Percentiles rank a stretch among this genome's conserved stretches.
These are phyloP conservation scores for Hypoxylon sp. DNA, from an alignment of 2,329 filamentous ascomycete species.

Conservation along the genomic window DNA sequence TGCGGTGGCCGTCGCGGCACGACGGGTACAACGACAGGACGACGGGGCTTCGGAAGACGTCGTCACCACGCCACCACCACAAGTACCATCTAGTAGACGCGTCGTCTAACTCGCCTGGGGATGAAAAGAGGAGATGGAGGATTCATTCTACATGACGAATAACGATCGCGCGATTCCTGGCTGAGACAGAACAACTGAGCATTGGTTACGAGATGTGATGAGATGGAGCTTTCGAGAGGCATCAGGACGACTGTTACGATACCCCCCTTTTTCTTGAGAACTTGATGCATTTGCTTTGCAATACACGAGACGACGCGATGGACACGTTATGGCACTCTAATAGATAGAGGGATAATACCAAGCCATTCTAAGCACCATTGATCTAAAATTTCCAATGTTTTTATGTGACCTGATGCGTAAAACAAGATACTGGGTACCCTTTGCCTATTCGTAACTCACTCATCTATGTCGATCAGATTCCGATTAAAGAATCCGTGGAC, in stretches of 20 bases:
- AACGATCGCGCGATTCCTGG: slow-evolving; percentile 2
- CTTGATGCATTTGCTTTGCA: slow-evolving; percentile 16
- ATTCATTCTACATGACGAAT: background rate
- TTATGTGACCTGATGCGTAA: background rate
- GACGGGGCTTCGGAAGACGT: slow-evolving; percentile 40
- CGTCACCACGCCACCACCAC: slow-evolving; percentile 50
- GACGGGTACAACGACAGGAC: slow-evolving; percentile 27
- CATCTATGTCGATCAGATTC: slow-evolving; percentile 68
- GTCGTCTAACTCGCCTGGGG: background rate
- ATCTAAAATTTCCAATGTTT: background rate
- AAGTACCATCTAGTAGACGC: slow-evolving; percentile 52
- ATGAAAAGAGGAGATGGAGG: slow-evolving; percentile 15
- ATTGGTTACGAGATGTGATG: background rate
- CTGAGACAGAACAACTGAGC: background rate
- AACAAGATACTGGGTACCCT: too few species aligned
- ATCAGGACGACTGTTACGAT: slow-evolving; percentile 47
- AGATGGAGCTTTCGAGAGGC: slow-evolving; percentile 20
- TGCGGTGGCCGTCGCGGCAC: slow-evolving; percentile 50
- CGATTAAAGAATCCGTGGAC: slow-evolving; percentile 85
- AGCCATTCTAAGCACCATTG: background rate
- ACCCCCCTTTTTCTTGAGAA: slow-evolving; percentile 44
- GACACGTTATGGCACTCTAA: slow-evolving; percentile 7
- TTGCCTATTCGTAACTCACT: slow-evolving; percentile 27
- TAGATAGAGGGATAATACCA: slow-evolving; percentile 27
- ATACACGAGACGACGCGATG: slow-evolving; percentile 19